Evolutionary conservation across 1,139 yeast genomes (phyloP), one percentile per base, ranked within the genome.

Genomic region (Scheffersomyces parashehatae): DNA sequence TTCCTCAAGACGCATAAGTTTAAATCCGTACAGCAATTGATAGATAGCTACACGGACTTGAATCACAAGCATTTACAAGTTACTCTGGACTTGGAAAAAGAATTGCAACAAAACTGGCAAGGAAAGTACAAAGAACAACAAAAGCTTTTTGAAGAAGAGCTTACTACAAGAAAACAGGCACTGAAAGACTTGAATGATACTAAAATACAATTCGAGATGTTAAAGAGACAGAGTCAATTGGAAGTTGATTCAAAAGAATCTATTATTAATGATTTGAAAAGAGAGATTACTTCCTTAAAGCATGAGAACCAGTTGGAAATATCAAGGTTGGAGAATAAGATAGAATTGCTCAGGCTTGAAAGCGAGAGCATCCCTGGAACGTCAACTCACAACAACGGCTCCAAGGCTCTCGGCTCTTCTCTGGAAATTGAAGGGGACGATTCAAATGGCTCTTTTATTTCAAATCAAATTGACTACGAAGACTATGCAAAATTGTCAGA

Each of bases 271-370:
- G 60, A 59, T 9, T 50, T 70, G 38, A 66, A 60, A 40, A 47
- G 54, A n/a, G 68, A 70, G 5, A 52, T 66, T 4, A 42, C 49
- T 4, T 52, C 59, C 10, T 44, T 60, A 2, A 67, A 66, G 38
- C 70, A 68, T 28, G 82, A 75, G 24, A 73, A 68, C 47, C 44
- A 64, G 9, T 56, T 59, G 12, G 88, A 83, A 52, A 67, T 81
- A 11, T 58, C 70, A 26, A 62, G 83, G 34, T 59, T 80, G 39
- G 84, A 80, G 55, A 64, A 62, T 37, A 78, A 77, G 46, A 62
- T 80, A 45, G 84, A 80, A 52, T 46, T 55, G 5, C 59, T 77
- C 33, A 55, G 75, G 20, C 46, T 59, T 30, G 66, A 63, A 36
- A 59, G 54, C 34, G 75, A 68, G 45, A 48, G 48, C 28, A 14